A percentile compares a stretch with the other conserved stretches of the same genome.
These are phyloP conservation scores for Fusarium sp. DNA, from an alignment of 2,329 filamentous ascomycete species.

Conservation along the genomic window DNA sequence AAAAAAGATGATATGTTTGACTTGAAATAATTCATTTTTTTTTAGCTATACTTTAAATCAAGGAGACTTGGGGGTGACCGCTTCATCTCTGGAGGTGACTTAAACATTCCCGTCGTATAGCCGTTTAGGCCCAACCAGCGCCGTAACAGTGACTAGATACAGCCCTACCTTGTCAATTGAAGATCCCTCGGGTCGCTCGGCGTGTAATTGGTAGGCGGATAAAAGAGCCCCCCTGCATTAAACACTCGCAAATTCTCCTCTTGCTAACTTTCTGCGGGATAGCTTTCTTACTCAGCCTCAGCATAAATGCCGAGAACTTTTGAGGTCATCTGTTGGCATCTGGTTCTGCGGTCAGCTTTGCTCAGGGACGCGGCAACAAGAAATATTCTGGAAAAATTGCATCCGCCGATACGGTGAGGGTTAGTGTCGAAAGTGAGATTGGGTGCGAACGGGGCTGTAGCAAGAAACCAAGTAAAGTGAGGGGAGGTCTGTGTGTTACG, in stretches of 20 bases:
- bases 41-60: too few species aligned
- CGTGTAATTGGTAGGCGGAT: neutral
- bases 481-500: neutral
- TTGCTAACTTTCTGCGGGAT: neutral
- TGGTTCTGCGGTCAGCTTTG: neutral
- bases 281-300: neutral
- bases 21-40: too few species aligned
- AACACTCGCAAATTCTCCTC: too few species aligned
- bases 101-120: neutral
- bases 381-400: too few species aligned
- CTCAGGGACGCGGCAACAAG: neutral
- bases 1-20: too few species aligned
- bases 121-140: neutral
- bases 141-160: neutral
- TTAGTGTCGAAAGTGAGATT: neutral
- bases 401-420: neutral
- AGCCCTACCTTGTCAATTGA: neutral
- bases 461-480: neutral
- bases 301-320: neutral
- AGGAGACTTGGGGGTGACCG: neutral
- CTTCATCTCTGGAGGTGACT: neutral
- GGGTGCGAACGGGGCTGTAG: neutral
- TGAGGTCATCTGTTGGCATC: neutral
- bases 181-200: neutral
- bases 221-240: neutral